Base-by-base conservation (phyloP, 768 basidiomycete genomes). In the Lactifluus hygrophoroides region DNA sequence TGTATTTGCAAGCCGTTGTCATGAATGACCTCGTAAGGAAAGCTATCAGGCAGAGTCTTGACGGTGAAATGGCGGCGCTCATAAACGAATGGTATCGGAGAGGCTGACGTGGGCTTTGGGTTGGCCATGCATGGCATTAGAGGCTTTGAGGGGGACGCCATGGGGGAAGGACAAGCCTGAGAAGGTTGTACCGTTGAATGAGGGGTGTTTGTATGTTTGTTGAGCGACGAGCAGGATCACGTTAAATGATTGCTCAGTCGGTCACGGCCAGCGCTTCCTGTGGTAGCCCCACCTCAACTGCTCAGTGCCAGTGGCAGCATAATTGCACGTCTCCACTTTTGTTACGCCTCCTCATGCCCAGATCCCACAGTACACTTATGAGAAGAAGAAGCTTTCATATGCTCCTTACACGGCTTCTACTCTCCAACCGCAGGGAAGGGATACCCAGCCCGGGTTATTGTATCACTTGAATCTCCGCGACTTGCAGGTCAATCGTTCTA, bases 1-100 rank as follows among this genome's bases (percentile, higher is more conserved):
- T 64, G 66, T 27, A 69, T 56, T 49, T 64, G 64, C 7, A 64
- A 54, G 21, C 64, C 64, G 44, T 64, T 64, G 51, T 64, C 61
- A 27, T 57, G 53, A 19, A 59, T 53, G 42, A 60, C 57, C 25
- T 64, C 61, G 57, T 63, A 64, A 19, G 64, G 64, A 35, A 64
- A 64, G 43, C 42, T 56, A 14, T 58, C 61, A 14, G 64, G 64
- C 16, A 63, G 10, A 6, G 57, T 59, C 51, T 64, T 64, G 50
- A 64, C 57, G 10, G 61, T 63, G 40, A 64, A 64, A 38, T 64
- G 64, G 14, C 63, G 63, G 19, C 64, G 64, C n/a, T 58, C 57
- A 46, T 59, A 58, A 34, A 42, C 43, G 51, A 63, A 63, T 30
- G 54, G 61, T 48, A 54, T 57, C 17, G 51, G 51, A 16, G 61